Conservation (phyloP, 2,329 filamentous ascomycete species). For the Chaetomium sp. region DNA sequence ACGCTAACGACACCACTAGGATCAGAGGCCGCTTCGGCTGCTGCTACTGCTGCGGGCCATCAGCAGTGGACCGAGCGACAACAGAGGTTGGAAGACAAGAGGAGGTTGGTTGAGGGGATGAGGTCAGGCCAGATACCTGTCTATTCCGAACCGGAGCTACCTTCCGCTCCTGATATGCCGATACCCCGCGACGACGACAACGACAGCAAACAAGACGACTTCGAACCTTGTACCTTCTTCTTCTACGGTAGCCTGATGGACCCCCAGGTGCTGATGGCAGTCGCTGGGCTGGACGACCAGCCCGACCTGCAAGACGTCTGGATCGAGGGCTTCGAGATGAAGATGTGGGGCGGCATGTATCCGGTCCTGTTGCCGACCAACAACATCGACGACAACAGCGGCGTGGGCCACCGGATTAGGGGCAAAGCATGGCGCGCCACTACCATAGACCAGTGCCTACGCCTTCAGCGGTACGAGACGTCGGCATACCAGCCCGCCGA, state of each 20-base stretch:
- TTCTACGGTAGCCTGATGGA: slow-evolving; percentile 12
- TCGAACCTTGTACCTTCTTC: slow-evolving; percentile 1
- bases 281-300: not conserved
- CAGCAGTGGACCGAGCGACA: no score
- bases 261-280: not conserved
- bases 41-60: no score
- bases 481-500: slow-evolving; percentile 7
- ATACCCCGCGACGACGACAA: no score
- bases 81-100: no score
- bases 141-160: no score
- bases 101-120: no score
- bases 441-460: not conserved
- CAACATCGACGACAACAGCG: not conserved
- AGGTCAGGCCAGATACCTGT: no score
- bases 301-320: slow-evolving; percentile 1
- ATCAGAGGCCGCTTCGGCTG: not conserved
- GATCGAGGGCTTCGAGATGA: slow-evolving; percentile 7
- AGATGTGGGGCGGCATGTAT: slow-evolving; percentile 3
- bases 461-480: slow-evolving; percentile 13
- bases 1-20: not conserved
- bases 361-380: slow-evolving; percentile 15
- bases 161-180: not conserved
- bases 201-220: not conserved
- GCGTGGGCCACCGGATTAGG: not conserved
- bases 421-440: slow-evolving; percentile 9